phyloP scores from a whole-genome alignment of 2,329 filamentous ascomycete genomes.

The Fusarium proliferatum region DNA sequence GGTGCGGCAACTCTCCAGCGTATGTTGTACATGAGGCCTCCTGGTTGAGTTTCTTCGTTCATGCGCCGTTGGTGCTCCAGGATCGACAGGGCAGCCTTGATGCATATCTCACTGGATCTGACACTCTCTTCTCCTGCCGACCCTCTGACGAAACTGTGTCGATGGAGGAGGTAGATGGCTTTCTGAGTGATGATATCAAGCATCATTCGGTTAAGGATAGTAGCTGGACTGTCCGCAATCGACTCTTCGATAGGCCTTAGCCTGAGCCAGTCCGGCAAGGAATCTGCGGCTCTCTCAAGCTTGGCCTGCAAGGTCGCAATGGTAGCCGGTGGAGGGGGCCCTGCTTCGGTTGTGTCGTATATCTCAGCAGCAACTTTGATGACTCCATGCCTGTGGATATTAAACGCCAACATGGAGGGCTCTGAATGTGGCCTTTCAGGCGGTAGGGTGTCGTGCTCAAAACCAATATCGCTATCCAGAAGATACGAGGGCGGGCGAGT shows the following conservation, averaged over 20 bases:
- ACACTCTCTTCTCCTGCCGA: not conserved
- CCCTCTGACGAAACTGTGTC: slow-evolving; percentile 1
- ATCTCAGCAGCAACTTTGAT: slow-evolving; percentile 9
- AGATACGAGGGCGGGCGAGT: slow-evolving; percentile 14
- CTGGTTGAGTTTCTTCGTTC: slow-evolving; percentile 27
- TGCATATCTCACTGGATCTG: slow-evolving; percentile 3
- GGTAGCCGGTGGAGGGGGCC: not conserved
- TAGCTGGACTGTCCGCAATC: slow-evolving; percentile 6
- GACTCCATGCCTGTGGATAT: slow-evolving; percentile 10
- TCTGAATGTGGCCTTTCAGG: not conserved
- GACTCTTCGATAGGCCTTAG: slow-evolving; percentile 1
- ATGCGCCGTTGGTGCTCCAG: slow-evolving; percentile 30
- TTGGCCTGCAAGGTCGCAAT: not conserved
- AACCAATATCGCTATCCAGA: not conserved
- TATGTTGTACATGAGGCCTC: slow-evolving; percentile 34
- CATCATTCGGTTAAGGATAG: slow-evolving; percentile 17
- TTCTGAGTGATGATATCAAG: slow-evolving; percentile 15
- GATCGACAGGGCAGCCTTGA: slow-evolving; percentile 26
- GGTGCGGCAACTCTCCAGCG: slow-evolving; percentile 33
- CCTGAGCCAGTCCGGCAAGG: slow-evolving; percentile 16
- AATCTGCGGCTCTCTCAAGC: not conserved
- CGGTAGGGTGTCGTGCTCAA: not conserved
- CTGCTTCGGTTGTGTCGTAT: slow-evolving; percentile 13
- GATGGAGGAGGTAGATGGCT: slow-evolving; percentile 13
- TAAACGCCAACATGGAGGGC: slow-evolving; percentile 2